These are phyloP conservation scores for Pseudogymnoascus verrucosus DNA, from an alignment of 2,329 filamentous ascomycete species.

Conservation along the genomic window DNA sequence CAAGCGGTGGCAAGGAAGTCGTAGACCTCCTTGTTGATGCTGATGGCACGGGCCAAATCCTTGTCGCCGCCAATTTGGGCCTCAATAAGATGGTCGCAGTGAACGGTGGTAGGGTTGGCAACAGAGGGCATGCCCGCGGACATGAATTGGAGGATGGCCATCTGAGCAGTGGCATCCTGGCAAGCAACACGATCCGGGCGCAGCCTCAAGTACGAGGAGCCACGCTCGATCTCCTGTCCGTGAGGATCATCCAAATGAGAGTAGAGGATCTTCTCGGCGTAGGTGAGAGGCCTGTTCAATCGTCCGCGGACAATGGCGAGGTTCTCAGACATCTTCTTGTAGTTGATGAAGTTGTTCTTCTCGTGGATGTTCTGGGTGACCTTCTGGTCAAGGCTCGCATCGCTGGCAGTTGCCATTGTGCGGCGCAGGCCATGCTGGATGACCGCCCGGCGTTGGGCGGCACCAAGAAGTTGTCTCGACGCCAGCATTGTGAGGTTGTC, in stretches of 20 bases:
- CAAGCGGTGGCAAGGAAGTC: slow-evolving; percentile 91
- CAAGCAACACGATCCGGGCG: slow-evolving; percentile 96
- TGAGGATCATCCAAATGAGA: slow-evolving; percentile 97
- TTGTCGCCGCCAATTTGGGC: slow-evolving; percentile 87
- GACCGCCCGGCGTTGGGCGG: slow-evolving; percentile 53
- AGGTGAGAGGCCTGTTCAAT: slow-evolving; percentile 88
- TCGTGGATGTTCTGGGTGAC: slow-evolving; percentile 98
- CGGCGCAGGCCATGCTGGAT: slow-evolving; percentile 56
- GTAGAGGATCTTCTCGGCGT: slow-evolving; percentile 97
- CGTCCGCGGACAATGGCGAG: slow-evolving; percentile 80
- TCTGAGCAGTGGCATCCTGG: slow-evolving; percentile 98
- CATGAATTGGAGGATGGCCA: slow-evolving; percentile 99
- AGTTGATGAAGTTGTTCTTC: slow-evolving; percentile 96
- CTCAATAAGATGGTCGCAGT: slow-evolving; percentile 99
- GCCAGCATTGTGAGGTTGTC: slow-evolving; percentile 52
- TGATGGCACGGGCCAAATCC: slow-evolving; percentile 83
- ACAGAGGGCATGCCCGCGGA: slow-evolving; percentile 93
- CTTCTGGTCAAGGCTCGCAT: slow-evolving; percentile 85
- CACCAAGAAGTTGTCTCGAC: slow-evolving; percentile 61
- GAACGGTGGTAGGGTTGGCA: slow-evolving; percentile 88
- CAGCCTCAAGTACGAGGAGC: slow-evolving; percentile 90
- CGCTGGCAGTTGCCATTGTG: slow-evolving; percentile 74
- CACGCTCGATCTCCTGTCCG: slow-evolving; percentile 91
- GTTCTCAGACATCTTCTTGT: slow-evolving; percentile 99
- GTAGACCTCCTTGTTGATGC: slow-evolving; percentile 99